Base-by-base conservation (phyloP, 1,284 basidiomycete genomes). In the Ganoderma lucidum region DNA sequence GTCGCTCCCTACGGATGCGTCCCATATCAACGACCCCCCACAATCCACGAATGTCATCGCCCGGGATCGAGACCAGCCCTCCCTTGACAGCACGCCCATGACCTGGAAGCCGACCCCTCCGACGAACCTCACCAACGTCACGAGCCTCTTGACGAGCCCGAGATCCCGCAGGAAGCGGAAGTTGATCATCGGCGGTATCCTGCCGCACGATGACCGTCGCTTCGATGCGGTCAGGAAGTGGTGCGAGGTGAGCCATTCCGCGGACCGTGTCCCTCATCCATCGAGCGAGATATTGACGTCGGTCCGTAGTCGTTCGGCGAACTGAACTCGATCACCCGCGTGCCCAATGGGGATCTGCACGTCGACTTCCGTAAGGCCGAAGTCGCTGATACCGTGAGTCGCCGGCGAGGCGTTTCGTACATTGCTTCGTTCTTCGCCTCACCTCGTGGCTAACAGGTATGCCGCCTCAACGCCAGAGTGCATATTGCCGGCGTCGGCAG, bases 331-430 rank as follows among this genome's bases (percentile, higher is more conserved):
- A 92, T 93, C 75, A 85, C 83, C 48, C 84, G 92, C 66, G 87
- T 90, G 83, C 88, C 89, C 44, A 93, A 92, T 72, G 90, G 89
- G 55, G 92, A 93, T 78, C 80, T 93, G 32, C 88, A 92, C 75
- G 84, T 93, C 63, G 87, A 90, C 75, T 93, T 93, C 76, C 85
- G 87, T 62, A 87, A 86, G 69, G 84, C 88, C 63, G 92, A 93
- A 69, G 92, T 93, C 19, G 92, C 92, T 35, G 92, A 93, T 71
- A 93, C 90, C 14, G 92, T 93, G 76, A 55, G 88, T 81, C 39
- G 44, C 64, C 32, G 32, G 28, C 64, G 62, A 56, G 62, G 62
- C 48, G 51, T 35, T 68, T 44, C 15, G 62, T 42, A 42, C 61
- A 51, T 56, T 35, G 2, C 32, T 51, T 35, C 28, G 28, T 42